Evolutionary conservation across 2,329 filamentous ascomycete species (phyloP).

Genomic region (Metarhizium humberi): DNA sequence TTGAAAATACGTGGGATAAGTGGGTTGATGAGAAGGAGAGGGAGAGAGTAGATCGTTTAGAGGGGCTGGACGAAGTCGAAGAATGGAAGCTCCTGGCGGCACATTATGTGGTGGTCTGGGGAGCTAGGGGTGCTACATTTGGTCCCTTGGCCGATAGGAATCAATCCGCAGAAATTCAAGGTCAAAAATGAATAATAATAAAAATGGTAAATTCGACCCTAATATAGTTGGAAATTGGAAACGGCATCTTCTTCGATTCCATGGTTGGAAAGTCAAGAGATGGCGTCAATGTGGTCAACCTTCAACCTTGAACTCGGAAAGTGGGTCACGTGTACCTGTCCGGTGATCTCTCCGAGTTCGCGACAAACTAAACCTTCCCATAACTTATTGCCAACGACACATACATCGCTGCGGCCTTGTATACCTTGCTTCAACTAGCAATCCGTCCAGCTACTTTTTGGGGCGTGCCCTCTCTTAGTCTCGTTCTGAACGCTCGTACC

Average conservation of each 20-base stretch:
- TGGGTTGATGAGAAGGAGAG: conserved; percentile 69
- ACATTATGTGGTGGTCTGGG: conserved; percentile 90
- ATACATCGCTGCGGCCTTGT: background rate
- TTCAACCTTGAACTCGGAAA: background rate
- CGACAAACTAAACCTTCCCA: background rate
- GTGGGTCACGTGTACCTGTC: conserved; percentile 1
- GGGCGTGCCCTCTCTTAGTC: background rate
- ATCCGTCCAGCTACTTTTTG: background rate
- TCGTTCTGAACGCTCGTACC: background rate
- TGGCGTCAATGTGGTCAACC: too few relatives aligned
- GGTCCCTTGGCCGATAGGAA: background rate
- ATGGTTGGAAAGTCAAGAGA: too few relatives aligned
- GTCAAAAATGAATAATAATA: too few relatives aligned
- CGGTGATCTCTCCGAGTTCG: background rate
- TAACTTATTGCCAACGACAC: background rate
- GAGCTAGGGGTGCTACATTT: conserved; percentile 45
- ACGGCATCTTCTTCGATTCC: too few relatives aligned
- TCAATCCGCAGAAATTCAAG: background rate
- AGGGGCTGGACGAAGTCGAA: conserved; percentile 91
- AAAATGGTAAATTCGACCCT: too few relatives aligned
- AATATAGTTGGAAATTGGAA: too few relatives aligned
- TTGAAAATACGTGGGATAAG: conserved; percentile 57
- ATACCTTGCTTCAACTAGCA: background rate
- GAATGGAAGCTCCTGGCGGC: conserved; percentile 81
- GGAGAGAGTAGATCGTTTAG: conserved; percentile 66